Evolutionary conservation across 371 early-diverging fungal species (phyloP), one percentile per base, ranked within the genome.

Genomic region (Nematocida sp.): DNA sequence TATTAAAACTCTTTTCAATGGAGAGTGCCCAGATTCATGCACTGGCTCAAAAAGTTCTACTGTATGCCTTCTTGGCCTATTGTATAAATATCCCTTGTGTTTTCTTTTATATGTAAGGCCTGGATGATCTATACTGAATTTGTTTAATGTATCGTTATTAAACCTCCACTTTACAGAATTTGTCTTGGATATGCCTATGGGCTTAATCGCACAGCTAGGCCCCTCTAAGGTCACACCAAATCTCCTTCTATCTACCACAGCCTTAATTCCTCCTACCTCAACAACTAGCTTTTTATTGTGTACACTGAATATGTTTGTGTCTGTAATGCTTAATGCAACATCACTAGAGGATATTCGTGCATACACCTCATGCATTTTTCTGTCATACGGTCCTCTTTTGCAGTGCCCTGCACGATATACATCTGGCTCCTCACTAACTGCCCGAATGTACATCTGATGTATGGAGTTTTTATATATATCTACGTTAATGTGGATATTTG

Each of bases 341-440:
- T 56, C 20, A 4, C 20, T 67, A 6, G 52, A 25, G 20, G 20
- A 33, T 4, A 67, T n/a, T 15, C 9, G 7, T 11, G 62, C 61
- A 78, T 71, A 78, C 13, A 9, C 25, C 27, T 78, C 80, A n/a
- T 56, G 18, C 80, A 78, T 67, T 7, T 13, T 27, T 60, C 69
- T 69, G 6, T 42, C 46, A 39, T 78, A 67, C 1, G 80, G 71
- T 0, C 80, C 80, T 61, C 67, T 40, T n/a, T 44, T 64, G 67
- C 60, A 60, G 56, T 39, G 39, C 4, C 44, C 39, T 18, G 46
- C 62, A 5, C 4, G 18, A 39, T 15, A 6, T 18, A 1, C 3
- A 0, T 45, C 13, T 6, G 71, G 80, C 7, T 9, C 39, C 60
- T 78, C 80, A 5, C 33, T 20, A 11, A 78, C 72, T 45, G 58